Evolutionary conservation across 2,329 filamentous ascomycete species (phyloP), one percentile per base, ranked within the genome.

Genomic region (Pseudogymnoascus sp.): DNA sequence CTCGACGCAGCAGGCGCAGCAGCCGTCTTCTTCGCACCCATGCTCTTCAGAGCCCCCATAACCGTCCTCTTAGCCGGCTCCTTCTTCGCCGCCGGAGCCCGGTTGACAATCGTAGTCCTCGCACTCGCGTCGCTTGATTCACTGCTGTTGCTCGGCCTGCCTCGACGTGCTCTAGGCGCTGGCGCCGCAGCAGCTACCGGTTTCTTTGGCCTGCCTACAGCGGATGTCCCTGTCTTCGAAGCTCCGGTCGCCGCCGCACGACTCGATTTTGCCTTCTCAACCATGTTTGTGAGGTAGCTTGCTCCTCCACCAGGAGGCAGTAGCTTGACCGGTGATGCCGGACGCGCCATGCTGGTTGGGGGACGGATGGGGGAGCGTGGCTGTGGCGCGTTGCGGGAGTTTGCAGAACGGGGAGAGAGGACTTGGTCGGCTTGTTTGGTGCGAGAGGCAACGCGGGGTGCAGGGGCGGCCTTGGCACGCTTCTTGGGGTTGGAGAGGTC

Each of bases 401-500:
- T 96, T 65, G 89, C 88, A 0, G 90, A 93, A 62, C 90, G 89
- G 1, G 92, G 92, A 1, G 92, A 96, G 2, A 96, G 80, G 39
- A 96, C 83, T 74, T 89, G 81, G 61, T 81, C 77, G 66, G 84
- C 75, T 68, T 79, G 71, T 69, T 76, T 72, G 69, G 77, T 70
- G 67, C 79, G 65, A 77, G 78, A 19, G 76, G 79, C 64, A 72
- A 76, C 62, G 73, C 75, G 64, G 43, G 70, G 68, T 10, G 67
- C 65, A 62, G 70, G 78, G 10, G 76, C 73, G 37, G 73, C 73
- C 41, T 73, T 75, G 25, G 73, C 67, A 19, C 77, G 81, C 77
- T 92, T 93, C 80, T 93, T 93, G 2, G 88, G 85, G 68, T 87
- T 87, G 21, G 88, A 83, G 66, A 79, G 77, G 66, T 76, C 76